Base-by-base conservation (phyloP, 2,329 filamentous ascomycete species). In the Dothidotthia symphoricarpi region DNA sequence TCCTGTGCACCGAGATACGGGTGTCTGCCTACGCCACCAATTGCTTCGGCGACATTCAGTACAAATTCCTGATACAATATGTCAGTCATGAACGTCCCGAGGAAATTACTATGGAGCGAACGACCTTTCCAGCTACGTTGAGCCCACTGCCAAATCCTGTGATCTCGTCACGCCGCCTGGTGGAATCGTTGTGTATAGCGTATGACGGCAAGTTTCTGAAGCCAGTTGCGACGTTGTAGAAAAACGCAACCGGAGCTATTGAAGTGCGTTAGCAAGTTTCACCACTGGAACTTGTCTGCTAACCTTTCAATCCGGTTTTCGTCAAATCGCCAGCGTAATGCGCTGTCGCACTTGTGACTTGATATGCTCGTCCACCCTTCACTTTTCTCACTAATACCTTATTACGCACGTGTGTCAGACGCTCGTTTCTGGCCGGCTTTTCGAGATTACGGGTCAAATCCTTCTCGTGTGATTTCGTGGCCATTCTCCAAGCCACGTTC, bases 21-120 rank as follows among this genome's bases (percentile, higher is more conserved):
- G 49, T 91, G 87, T 0, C 80, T 88, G 9, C 89, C 75, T 1
- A 93, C 68, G 0, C 87, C 88, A 1, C 85, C 80, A 17, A 90
- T 78, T 2, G 86, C 88, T 57, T 91, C 86, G 58, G 79, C 88
- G 22, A 93, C 69, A 0, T 87, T 86, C 38, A 82, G 75, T 0
- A 80, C 81, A 39, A 91, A 82, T 61, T 87, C 85, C 68, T 41
- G 24, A n/a, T 9, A 16, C 7, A n/a, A 3, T 16, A 6, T 1
- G 25, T 39, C n/a, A 39, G 36, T 16, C 9, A 28, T 12, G 7
- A 10, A 7, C 11, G 15, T 27, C 6, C 9, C 9, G 5, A 22
- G n/a, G n/a, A 22, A 22, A 5, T 5, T 5, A 22, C 19, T 22
- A 22, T 22, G 19, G 11, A 24, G 8, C 3, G 6, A 22, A 12